Evolutionary conservation across 2,329 filamentous ascomycete genomes (phyloP).

Genomic region (Penicillium aurantiogriseum): DNA sequence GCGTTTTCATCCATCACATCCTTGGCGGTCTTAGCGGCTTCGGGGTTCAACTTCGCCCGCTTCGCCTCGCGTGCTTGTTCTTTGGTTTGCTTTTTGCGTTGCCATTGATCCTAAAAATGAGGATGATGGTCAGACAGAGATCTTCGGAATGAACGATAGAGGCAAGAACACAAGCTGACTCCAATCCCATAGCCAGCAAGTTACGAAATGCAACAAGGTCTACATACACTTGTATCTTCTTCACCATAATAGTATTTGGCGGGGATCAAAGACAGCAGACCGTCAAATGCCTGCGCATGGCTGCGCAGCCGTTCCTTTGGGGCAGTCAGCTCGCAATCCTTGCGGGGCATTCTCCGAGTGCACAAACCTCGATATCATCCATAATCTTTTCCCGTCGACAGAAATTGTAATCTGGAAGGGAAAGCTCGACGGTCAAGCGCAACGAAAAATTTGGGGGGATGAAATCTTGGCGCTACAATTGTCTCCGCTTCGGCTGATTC

Average conservation of each 20-base stretch:
- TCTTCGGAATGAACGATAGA: slow-evolving; percentile 10
- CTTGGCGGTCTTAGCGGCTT: slow-evolving; percentile 85
- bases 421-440: slow-evolving; percentile 26
- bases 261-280: slow-evolving; percentile 80
- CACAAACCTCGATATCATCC: slow-evolving; percentile 43
- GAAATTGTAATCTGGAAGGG: slow-evolving; percentile 16
- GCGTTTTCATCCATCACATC: slow-evolving; percentile 88
- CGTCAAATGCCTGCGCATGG: slow-evolving; percentile 75
- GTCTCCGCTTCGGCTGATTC: slow-evolving; percentile 34
- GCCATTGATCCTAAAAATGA: slow-evolving; percentile 76
- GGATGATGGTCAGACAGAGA: slow-evolving; percentile 15
- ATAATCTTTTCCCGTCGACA: slow-evolving; percentile 23
- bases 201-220: slow-evolving; percentile 3
- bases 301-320: slow-evolving; percentile 49
- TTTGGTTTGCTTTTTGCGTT: slow-evolving; percentile 92
- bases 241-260: slow-evolving; percentile 88
- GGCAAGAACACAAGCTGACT: slow-evolving; percentile 12
- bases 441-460: slow-evolving; percentile 41
- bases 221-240: slow-evolving; percentile 70
- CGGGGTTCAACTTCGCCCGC: slow-evolving; percentile 85
- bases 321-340: slow-evolving; percentile 24
- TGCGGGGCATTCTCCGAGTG: slow-evolving; percentile 14
- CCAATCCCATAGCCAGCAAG: not conserved
- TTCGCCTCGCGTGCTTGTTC: slow-evolving; percentile 79
- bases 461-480: slow-evolving; percentile 39